Conservation (phyloP, 2,329 filamentous ascomycete genomes). For the Microsporum canis region DNA sequence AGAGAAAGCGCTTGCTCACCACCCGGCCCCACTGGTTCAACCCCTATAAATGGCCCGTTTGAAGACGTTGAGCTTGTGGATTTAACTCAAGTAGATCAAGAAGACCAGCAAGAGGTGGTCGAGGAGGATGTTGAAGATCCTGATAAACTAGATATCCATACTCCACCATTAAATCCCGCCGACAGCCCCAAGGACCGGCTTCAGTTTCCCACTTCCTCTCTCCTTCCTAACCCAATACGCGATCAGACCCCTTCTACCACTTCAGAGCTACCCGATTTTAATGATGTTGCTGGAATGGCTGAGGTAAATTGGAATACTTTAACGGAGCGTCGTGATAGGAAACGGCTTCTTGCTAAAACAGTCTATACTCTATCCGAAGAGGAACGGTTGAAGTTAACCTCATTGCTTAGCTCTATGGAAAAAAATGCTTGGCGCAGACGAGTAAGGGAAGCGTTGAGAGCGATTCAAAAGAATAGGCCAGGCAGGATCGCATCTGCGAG, state of each 20-base stretch:
- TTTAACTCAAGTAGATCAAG: constrained; percentile 22
- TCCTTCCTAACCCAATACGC: neutral
- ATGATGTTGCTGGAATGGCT: constrained; percentile 22
- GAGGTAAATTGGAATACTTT: constrained; percentile 28
- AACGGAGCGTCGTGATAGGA: constrained; percentile 29
- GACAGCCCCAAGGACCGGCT: neutral
- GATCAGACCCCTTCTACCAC: neutral
- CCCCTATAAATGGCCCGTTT: neutral
- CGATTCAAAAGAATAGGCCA: constrained; percentile 8
- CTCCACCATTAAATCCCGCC: constrained; percentile 27
- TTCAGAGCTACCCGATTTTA: constrained; percentile 12
- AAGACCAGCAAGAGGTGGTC: neutral
- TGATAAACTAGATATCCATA: constrained; percentile 23
- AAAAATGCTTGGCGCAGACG: neutral
- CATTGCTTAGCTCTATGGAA: neutral
- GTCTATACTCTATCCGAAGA: constrained; percentile 16
- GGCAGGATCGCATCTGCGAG: constrained; percentile 9
- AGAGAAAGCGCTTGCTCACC: neutral
- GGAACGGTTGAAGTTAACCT: constrained; percentile 8
- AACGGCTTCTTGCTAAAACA: constrained; percentile 24
- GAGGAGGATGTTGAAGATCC: constrained; percentile 1
- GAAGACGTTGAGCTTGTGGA: constrained; percentile 22
- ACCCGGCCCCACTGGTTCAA: neutral
- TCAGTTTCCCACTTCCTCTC: neutral
- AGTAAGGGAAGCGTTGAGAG: neutral